A percentile compares a stretch with the other conserved stretches of the same genome.
Evolutionary conservation across 768 basidiomycete genomes (phyloP).

Genomic region (Lactarius indigo): DNA sequence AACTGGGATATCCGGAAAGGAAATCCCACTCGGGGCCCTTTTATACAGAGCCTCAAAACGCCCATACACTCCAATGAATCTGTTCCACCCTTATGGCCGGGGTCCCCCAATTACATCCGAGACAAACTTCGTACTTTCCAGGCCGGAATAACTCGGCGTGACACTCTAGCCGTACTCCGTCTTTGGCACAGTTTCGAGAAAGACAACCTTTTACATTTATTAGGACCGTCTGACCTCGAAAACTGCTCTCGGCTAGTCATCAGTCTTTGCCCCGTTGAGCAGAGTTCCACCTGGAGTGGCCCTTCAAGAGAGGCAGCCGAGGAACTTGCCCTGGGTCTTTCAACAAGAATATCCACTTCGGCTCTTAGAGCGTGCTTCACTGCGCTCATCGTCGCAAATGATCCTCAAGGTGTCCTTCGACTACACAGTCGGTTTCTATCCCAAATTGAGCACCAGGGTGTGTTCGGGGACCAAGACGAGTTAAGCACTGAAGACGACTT

Average conservation of each 20-base stretch:
- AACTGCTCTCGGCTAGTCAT: constrained; percentile 39
- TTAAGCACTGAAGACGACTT: constrained; percentile 3
- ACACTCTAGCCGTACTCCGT: constrained; percentile 32
- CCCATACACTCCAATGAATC: background rate
- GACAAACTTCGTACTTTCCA: constrained; percentile 34
- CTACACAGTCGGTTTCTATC: constrained; percentile 32
- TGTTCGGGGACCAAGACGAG: background rate
- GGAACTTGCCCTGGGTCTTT: constrained; percentile 36
- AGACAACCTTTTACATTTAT: constrained; percentile 42
- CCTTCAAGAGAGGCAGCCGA: constrained; percentile 28
- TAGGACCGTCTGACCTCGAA: constrained; percentile 43
- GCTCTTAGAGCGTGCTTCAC: constrained; percentile 52
- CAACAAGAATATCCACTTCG: constrained; percentile 41
- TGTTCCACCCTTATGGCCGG: background rate
- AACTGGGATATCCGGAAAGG: background rate
- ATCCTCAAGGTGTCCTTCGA: constrained; percentile 42
- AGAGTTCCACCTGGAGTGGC: constrained; percentile 9
- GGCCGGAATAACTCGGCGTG: constrained; percentile 34
- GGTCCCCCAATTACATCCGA: constrained; percentile 29
- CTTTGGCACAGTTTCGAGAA: constrained; percentile 45
- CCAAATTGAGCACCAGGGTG: constrained; percentile 7
- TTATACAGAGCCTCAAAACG: background rate
- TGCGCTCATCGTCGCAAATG: constrained; percentile 38
- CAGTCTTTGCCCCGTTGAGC: constrained; percentile 28
- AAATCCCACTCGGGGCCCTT: background rate